Evolutionary conservation across 768 basidiomycete species (phyloP).

Genomic region (Suillus weaverae): DNA sequence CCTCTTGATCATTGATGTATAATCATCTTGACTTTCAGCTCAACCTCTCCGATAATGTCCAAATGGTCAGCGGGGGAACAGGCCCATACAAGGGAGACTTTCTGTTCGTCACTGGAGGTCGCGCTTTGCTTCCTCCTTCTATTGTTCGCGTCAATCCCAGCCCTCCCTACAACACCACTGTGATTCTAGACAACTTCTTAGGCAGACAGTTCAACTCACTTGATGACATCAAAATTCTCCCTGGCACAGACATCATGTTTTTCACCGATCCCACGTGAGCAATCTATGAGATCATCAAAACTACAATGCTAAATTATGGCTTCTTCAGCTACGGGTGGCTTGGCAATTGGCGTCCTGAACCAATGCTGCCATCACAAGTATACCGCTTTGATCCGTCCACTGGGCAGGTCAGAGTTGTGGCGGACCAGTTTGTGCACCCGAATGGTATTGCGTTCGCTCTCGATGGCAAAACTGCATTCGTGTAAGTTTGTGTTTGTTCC

Average conservation of each 20-base stretch:
- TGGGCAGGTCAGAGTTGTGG: conserved; percentile 42
- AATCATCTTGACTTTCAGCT: conserved; percentile 41
- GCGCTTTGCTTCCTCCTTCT: conserved; percentile 60
- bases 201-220: conserved; percentile 82
- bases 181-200: conserved; percentile 75
- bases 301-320: not conserved
- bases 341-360: conserved; percentile 39
- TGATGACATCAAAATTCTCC: conserved; percentile 76
- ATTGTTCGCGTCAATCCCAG: conserved; percentile 64
- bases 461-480: conserved; percentile 31
- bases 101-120: conserved; percentile 64
- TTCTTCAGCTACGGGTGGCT: conserved; percentile 39
- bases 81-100: conserved; percentile 62
- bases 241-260: conserved; percentile 62
- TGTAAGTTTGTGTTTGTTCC: conserved; percentile 16
- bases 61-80: conserved; percentile 75
- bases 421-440: conserved; percentile 39
- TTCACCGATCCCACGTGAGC: conserved; percentile 73
- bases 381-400: conserved; percentile 44
- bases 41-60: conserved; percentile 53
- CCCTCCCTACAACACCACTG: conserved; percentile 63
- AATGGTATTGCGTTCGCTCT: conserved; percentile 41
- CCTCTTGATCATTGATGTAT: not conserved
- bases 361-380: conserved; percentile 44
- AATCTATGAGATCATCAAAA: not conserved